These are phyloP conservation scores for Lodderomyces oxycetoniae DNA, from an alignment of 1,139 yeast species.

Conservation along the genomic window DNA sequence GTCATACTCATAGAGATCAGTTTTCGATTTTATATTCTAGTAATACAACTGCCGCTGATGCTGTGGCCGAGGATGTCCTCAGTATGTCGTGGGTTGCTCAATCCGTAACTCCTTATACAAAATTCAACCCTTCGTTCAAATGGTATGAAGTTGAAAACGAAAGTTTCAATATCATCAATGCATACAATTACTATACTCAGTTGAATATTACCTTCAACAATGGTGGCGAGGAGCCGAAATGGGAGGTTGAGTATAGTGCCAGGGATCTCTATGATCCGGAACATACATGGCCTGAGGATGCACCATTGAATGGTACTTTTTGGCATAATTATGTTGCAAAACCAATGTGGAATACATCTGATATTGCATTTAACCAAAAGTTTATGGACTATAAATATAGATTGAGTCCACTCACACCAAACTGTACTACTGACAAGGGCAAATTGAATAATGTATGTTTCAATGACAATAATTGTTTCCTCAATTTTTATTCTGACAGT, in stretches of 20 bases:
- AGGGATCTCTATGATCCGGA: slow-evolving; percentile 47
- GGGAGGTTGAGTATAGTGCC: slow-evolving; percentile 54
- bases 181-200: slow-evolving; percentile 51
- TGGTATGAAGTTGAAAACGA: slow-evolving; percentile 64
- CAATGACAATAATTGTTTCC: slow-evolving; percentile 27
- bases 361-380: slow-evolving; percentile 40
- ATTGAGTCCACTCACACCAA: slow-evolving; percentile 46
- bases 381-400: slow-evolving; percentile 49
- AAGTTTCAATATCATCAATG: slow-evolving; percentile 58
- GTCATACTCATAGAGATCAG: slow-evolving; percentile 73
- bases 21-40: slow-evolving; percentile 53
- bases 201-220: slow-evolving; percentile 49
- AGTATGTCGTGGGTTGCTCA: slow-evolving; percentile 64
- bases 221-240: slow-evolving; percentile 46
- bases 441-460: slow-evolving; percentile 8
- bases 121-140: slow-evolving; percentile 67
- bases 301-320: slow-evolving; percentile 57
- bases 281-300: slow-evolving; percentile 42
- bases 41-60: slow-evolving; percentile 33
- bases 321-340: slow-evolving; percentile 44
- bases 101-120: slow-evolving; percentile 59
- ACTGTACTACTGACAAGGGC: slow-evolving; percentile 32
- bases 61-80: slow-evolving; percentile 37
- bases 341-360: slow-evolving; percentile 29
- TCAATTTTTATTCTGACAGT: slow-evolving; percentile 9